A percentile compares a stretch with the other conserved stretches of the same genome.
These are phyloP conservation scores for Bolboschoenoplectus hybrid DNA, from an alignment of 202 grass and related monocot species.

Conservation along the genomic window DNA sequence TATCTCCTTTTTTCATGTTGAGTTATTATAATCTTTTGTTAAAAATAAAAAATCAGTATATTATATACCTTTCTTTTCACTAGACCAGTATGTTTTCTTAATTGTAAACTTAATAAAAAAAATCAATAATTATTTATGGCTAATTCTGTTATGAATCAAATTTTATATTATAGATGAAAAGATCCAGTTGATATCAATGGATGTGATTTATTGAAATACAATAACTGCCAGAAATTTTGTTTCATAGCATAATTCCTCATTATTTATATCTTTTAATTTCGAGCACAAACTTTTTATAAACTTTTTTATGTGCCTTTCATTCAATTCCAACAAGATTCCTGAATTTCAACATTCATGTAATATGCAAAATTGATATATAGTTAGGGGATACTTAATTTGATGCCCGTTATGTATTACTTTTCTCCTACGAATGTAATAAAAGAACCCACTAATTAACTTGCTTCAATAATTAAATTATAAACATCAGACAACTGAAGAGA, in stretches of 20 bases:
- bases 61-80: not conserved
- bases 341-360: not conserved
- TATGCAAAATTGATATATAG: not conserved
- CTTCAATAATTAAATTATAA: not conserved
- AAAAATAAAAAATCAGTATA: not conserved
- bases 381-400: not conserved
- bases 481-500: not conserved
- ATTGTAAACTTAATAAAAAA: too few species aligned
- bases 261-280: not conserved
- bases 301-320: not conserved
- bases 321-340: not conserved
- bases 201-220: too few species aligned
- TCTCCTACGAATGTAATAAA: not conserved
- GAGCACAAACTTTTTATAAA: not conserved
- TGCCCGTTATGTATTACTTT: not conserved
- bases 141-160: not conserved
- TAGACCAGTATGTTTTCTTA: not conserved
- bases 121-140: too few species aligned
- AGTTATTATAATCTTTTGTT: not conserved
- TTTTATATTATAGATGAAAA: not conserved
- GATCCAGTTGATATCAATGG: not conserved
- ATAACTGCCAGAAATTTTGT: too few species aligned
- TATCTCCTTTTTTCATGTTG: too few species aligned
- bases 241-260: too few species aligned
- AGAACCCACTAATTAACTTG: not conserved